phyloP scores from a whole-genome alignment of 2,329 filamentous ascomycete species.

The Cordyceps pruinosa region DNA sequence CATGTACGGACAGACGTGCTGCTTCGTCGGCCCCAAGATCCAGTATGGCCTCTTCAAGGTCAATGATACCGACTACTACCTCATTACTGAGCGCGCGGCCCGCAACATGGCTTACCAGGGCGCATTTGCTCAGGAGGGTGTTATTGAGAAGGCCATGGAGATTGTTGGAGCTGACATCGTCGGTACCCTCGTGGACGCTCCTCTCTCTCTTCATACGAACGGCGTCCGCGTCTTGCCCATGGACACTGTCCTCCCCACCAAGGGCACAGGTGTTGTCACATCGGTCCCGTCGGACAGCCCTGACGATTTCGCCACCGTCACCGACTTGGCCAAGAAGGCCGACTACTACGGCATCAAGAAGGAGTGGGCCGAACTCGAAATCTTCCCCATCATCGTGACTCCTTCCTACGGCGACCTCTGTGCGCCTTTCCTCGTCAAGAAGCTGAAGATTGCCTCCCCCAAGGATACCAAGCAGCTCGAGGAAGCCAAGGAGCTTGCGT shows the following conservation, averaged over 20 bases:
- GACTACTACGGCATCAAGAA: constrained; percentile 95
- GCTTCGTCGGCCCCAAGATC: constrained; percentile 88
- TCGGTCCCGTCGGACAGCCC: constrained; percentile 91
- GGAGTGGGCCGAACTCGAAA: constrained; percentile 90
- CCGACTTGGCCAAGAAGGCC: constrained; percentile 86
- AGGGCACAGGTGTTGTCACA: constrained; percentile 94
- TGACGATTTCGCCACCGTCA: constrained; percentile 86
- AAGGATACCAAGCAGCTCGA: constrained; percentile 86
- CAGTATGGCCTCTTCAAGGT: constrained; percentile 83
- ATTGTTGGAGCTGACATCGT: constrained; percentile 73
- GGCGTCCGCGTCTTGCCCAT: constrained; percentile 89
- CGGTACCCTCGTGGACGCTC: constrained; percentile 83
- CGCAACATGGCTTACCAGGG: constrained; percentile 96
- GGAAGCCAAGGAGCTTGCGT: constrained; percentile 91
- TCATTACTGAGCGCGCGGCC: constrained; percentile 78
- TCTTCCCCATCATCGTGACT: constrained; percentile 82
- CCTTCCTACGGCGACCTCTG: constrained; percentile 80
- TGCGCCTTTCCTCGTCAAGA: constrained; percentile 76
- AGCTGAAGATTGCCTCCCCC: constrained; percentile 92
- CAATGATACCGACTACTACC: constrained; percentile 70
- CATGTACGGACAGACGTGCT: constrained; percentile 97
- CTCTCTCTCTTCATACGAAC: constrained; percentile 76
- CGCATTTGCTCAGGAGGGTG: constrained; percentile 70
- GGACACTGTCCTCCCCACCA: constrained; percentile 85
- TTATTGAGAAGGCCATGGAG: constrained; percentile 67